phyloP scores from a whole-genome alignment of 2,329 filamentous ascomycete genomes.

The Sarocladium brachiariae region DNA sequence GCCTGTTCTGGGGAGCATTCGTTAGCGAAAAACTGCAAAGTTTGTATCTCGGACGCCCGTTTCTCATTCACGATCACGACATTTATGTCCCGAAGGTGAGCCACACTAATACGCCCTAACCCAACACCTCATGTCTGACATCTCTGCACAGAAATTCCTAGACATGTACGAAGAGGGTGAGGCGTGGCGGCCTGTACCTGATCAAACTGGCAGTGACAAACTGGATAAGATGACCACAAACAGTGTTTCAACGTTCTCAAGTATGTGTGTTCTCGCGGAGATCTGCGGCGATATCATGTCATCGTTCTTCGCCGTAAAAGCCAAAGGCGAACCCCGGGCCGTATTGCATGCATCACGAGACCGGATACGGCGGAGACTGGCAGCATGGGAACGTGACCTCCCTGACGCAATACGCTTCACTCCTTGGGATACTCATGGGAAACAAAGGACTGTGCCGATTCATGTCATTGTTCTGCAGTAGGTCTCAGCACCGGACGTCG shows the following conservation, averaged over 20 bases:
- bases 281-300: constrained; percentile 6
- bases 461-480: constrained; percentile 2
- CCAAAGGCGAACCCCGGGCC: neutral
- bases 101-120: too few relatives aligned
- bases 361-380: neutral
- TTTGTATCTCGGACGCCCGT: constrained; percentile 23
- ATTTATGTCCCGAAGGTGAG: constrained; percentile 17
- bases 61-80: constrained; percentile 17
- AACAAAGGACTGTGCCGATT: neutral
- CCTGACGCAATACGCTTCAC: neutral
- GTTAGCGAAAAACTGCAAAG: constrained; percentile 23
- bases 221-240: neutral
- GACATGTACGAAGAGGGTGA: neutral
- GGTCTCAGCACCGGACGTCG: too few relatives aligned
- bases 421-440: neutral
- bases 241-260: neutral
- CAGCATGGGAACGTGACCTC: neutral
- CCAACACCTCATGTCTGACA: too few relatives aligned
- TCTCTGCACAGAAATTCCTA: constrained; percentile 1
- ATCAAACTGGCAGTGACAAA: neutral
- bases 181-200: neutral
- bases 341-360: neutral
- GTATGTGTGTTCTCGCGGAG: neutral
- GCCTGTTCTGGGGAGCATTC: constrained; percentile 28
- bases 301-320: constrained; percentile 1